Conservation (phyloP, 2,329 filamentous ascomycete genomes). For the Pseudonectria foliicola region DNA sequence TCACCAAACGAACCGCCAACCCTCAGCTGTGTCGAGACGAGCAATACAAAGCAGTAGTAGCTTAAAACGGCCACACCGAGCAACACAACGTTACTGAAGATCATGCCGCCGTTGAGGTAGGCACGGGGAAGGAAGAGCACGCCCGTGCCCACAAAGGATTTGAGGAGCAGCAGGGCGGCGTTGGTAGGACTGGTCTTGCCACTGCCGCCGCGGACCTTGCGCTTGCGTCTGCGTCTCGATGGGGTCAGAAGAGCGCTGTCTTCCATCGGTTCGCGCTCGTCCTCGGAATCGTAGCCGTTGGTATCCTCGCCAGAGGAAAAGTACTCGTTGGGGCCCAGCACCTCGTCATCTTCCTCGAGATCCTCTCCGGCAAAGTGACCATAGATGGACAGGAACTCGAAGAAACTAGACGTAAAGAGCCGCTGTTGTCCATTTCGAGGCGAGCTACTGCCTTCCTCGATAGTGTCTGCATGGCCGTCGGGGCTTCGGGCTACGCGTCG, state of each 20-base stretch:
- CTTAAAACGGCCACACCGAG: constrained; percentile 77
- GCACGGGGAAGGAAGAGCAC: constrained; percentile 89
- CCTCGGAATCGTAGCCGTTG: constrained; percentile 54
- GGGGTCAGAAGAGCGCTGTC: constrained; percentile 75
- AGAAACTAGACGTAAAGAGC: constrained; percentile 83
- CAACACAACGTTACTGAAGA: constrained; percentile 91
- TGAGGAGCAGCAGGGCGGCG: constrained; percentile 79
- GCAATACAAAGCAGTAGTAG: constrained; percentile 94
- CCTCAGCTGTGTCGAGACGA: constrained; percentile 78
- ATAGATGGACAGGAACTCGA: constrained; percentile 92
- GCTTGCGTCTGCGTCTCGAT: constrained; percentile 65
- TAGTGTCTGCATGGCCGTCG: constrained; percentile 23
- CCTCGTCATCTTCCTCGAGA: constrained; percentile 93
- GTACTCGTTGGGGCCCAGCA: constrained; percentile 79
- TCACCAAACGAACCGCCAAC: constrained; percentile 96
- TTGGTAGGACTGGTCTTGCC: constrained; percentile 74
- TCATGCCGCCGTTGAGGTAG: constrained; percentile 93
- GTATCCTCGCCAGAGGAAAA: constrained; percentile 73
- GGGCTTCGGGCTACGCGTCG: constrained; percentile 66
- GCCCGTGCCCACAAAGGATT: constrained; percentile 96
- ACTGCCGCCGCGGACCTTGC: constrained; percentile 64
- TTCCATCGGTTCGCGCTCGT: constrained; percentile 75
- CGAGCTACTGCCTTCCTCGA: constrained; percentile 29
- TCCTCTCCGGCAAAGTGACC: constrained; percentile 97
- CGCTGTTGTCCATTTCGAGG: constrained; percentile 32